Evolutionary conservation across 2,329 filamentous ascomycete species (phyloP).

Genomic region (Aspergillus hortae): DNA sequence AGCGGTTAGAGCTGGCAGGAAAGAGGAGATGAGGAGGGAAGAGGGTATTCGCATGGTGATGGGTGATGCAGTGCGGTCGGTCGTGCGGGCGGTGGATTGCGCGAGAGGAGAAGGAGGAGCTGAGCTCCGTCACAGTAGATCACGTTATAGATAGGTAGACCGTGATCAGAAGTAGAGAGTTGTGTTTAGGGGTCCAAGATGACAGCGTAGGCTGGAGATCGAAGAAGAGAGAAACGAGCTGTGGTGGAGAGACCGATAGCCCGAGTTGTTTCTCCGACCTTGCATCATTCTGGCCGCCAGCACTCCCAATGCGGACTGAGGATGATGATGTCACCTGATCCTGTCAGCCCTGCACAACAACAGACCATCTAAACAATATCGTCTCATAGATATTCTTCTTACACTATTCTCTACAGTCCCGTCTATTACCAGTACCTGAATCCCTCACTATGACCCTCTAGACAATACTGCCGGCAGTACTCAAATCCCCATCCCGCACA

Average conservation of each 20-base stretch:
- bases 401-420: no score
- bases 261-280: background rate
- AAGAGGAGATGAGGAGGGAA: conserved; percentile 22
- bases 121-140: no score
- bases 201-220: background rate
- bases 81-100: background rate
- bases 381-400: no score
- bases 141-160: background rate
- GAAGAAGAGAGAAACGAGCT: background rate
- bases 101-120: no score
- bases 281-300: background rate
- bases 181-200: background rate
- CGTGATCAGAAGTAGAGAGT: background rate
- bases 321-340: conserved; percentile 26
- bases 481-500: background rate
- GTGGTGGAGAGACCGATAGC: background rate
- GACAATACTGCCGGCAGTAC: background rate
- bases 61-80: background rate
- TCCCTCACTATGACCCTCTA: background rate
- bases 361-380: background rate
- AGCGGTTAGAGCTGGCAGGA: conserved; percentile 25
- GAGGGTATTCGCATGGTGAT: conserved; percentile 33
- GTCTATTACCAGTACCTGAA: no score
- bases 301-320: background rate
- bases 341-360: background rate